Base-by-base conservation (phyloP, 805 yeast species). In the Teunomyces stri region DNA sequence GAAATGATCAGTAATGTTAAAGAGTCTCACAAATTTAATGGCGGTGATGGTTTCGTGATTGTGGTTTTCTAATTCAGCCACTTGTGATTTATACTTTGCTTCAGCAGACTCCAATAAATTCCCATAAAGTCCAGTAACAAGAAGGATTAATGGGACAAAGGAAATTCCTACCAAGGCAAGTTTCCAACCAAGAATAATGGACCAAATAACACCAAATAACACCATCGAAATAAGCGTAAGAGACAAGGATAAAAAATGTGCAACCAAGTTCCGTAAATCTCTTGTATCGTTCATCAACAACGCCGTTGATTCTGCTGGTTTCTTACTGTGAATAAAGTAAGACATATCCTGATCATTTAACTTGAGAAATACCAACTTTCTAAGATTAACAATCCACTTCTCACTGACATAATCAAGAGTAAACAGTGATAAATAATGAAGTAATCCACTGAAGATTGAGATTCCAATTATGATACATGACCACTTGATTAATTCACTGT, bases 121-220 rank as follows among this genome's bases (percentile, higher is more conserved):
- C 5, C 87, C 81, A 61, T 81, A 88, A 0, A 71, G 39, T 0
- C 69, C 64, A 2, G 91, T 78, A 1, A 81, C 57, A 0, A 79
- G 21, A 0, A 79, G 56, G 43, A 87, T 81, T 10, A 82, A 52
- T 0, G 96, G 95, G 11, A 87, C 75, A 62, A 90, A 72, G 0
- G 96, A 76, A 9, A 91, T 56, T 1, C 96, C 95, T 1, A 89
- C 94, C 7, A 92, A 66, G 1, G 97, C 80, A 36, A 94, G 68
- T 57, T 85, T 87, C 98, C 98, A 94, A 0, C 97, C 96, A 9
- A 75, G 61, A 0, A 74, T 75, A 1, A 89, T 51, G 0, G 97
- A 82, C 97, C 97, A 94, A 5, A 81, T 68, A 4, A 84, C 51
- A 3, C 97, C 95, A 22, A 82, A 64, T 0, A 70, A 33, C 0